Evolutionary conservation across 2,329 filamentous ascomycete genomes (phyloP).

Genomic region (Epichloe sp.): DNA sequence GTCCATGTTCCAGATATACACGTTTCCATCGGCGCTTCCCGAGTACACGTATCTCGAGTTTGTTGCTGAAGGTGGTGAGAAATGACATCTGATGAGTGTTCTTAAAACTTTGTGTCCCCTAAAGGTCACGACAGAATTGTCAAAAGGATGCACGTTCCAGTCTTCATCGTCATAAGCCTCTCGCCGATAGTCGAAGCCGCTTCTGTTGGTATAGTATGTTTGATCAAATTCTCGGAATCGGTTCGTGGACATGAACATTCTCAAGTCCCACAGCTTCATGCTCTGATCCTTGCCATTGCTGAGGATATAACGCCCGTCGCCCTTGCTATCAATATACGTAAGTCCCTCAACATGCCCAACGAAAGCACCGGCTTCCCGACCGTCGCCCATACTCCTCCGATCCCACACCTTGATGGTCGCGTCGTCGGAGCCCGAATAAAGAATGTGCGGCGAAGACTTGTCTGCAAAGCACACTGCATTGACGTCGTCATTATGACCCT

Average conservation of each 20-base stretch:
- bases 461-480: conserved; percentile 97
- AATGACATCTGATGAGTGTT: conserved; percentile 89
- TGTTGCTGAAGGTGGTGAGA: conserved; percentile 74
- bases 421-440: conserved; percentile 94
- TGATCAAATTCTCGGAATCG: conserved; percentile 44
- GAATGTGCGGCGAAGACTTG: conserved; percentile 73
- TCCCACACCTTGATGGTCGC: conserved; percentile 95
- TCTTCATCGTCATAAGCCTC: conserved; percentile 50
- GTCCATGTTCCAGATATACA: conserved; percentile 89
- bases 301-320: conserved; percentile 68
- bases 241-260: conserved; percentile 71
- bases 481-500: conserved; percentile 75
- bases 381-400: conserved; percentile 77
- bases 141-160: conserved; percentile 54
- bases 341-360: conserved; percentile 53
- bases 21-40: conserved; percentile 77
- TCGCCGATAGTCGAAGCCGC: conserved; percentile 63
- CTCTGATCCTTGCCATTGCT: conserved; percentile 94
- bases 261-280: conserved; percentile 92
- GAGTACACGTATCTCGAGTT: conserved; percentile 89
- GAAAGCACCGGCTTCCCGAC: conserved; percentile 54
- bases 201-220: conserved; percentile 36
- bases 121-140: conserved; percentile 90
- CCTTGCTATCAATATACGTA: conserved; percentile 58
- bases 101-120: conserved; percentile 78